phyloP scores from a whole-genome alignment of 352 stramenopile genomes.

The Phytopythium vexans region DNA sequence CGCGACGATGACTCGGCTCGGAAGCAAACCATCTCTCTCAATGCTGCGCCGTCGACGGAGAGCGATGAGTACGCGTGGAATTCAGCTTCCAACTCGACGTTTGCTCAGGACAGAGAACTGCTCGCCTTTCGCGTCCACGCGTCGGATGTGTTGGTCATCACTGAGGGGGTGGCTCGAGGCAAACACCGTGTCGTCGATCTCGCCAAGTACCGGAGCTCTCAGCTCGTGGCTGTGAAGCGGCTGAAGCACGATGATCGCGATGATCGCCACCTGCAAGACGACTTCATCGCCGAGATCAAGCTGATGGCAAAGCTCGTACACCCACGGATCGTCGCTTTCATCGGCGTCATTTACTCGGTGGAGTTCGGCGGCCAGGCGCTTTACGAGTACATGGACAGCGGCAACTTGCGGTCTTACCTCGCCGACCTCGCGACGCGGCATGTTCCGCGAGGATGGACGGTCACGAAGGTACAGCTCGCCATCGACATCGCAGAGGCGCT shows the following conservation, averaged over 20 bases:
- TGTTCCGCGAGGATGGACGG: background rate
- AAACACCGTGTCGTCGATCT: slow-evolving; percentile 31
- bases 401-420: slow-evolving; percentile 43
- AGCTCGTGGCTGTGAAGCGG: slow-evolving; percentile 43
- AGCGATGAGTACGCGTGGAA: too few relatives aligned
- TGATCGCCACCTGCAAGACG: slow-evolving; percentile 31
- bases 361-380: slow-evolving; percentile 51
- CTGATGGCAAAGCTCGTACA: slow-evolving; percentile 43
- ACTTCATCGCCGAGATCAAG: slow-evolving; percentile 59
- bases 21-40: too few relatives aligned
- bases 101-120: too few relatives aligned
- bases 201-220: slow-evolving; percentile 32
- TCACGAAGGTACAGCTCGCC: slow-evolving; percentile 43
- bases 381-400: slow-evolving; percentile 64
- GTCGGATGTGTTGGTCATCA: too few relatives aligned
- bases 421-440: slow-evolving; percentile 6
- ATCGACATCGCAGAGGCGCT: slow-evolving; percentile 59
- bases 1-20: too few relatives aligned
- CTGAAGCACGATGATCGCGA: slow-evolving; percentile 37
- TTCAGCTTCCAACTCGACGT: too few relatives aligned
- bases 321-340: slow-evolving; percentile 40
- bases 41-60: too few relatives aligned
- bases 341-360: slow-evolving; percentile 59
- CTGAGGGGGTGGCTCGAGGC: too few relatives aligned
- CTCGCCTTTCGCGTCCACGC: too few relatives aligned